Conservation (phyloP, 495 filamentous ascomycete genomes). For the Xylona heveae region DNA sequence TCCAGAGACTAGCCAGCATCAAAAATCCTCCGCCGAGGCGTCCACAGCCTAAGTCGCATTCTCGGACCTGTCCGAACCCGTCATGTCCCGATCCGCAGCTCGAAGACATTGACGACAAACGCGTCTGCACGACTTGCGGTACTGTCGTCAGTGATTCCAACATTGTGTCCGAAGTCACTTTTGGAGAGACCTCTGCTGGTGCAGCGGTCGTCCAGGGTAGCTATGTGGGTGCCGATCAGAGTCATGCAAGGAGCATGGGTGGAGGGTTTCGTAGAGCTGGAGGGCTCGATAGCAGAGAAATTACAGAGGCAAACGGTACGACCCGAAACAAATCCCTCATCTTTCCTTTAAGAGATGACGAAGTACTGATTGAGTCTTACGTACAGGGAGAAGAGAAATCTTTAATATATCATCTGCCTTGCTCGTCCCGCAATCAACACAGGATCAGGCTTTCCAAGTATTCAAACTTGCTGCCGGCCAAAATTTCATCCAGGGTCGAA, state of each 20-base stretch:
- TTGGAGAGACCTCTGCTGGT: slow-evolving; percentile 63
- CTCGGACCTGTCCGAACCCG: slow-evolving; percentile 5
- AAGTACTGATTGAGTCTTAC: slow-evolving; percentile 1
- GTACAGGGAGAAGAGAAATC: slow-evolving; percentile 27
- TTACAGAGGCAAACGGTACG: slow-evolving; percentile 41
- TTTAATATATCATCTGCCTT: slow-evolving; percentile 25
- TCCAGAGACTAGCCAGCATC: slow-evolving; percentile 1
- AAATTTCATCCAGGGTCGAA: slow-evolving; percentile 79
- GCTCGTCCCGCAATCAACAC: slow-evolving; percentile 33
- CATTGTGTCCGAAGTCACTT: slow-evolving; percentile 78
- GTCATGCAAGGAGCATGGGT: slow-evolving; percentile 38
- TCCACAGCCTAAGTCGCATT: not conserved
- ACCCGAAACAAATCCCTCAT: slow-evolving; percentile 4
- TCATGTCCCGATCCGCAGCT: slow-evolving; percentile 7
- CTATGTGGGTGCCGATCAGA: slow-evolving; percentile 64
- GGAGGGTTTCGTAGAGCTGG: slow-evolving; percentile 31
- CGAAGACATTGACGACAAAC: slow-evolving; percentile 28
- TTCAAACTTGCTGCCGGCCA: slow-evolving; percentile 57
- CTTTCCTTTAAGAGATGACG: not conserved
- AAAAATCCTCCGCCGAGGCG: slow-evolving; percentile 1
- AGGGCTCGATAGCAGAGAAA: slow-evolving; percentile 42
- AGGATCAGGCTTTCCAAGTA: slow-evolving; percentile 40
- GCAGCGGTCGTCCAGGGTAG: slow-evolving; percentile 83
- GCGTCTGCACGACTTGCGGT: slow-evolving; percentile 66
- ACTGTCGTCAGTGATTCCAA: slow-evolving; percentile 58